phyloP scores from a whole-genome alignment of 495 filamentous ascomycete genomes.

The Neurospora sp. region DNA sequence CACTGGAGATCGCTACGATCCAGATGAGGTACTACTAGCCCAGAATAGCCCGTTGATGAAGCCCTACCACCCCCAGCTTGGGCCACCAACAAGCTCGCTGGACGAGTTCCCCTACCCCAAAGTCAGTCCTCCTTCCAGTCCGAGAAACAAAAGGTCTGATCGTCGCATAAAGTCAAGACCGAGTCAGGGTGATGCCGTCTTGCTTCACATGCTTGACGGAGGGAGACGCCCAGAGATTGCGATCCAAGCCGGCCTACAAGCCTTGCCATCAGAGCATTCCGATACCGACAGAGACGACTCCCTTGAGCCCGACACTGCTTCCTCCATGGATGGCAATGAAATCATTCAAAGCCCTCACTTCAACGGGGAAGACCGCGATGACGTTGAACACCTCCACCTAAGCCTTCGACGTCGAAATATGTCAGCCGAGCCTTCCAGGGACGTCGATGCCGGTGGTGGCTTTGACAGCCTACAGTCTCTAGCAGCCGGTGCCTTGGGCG shows the following conservation, averaged over 20 bases:
- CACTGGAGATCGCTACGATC: slow-evolving; percentile 34
- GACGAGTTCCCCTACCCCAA: slow-evolving; percentile 19
- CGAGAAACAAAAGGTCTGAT: slow-evolving; percentile 30
- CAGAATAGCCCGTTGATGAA: slow-evolving; percentile 33
- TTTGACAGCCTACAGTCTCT: slow-evolving; percentile 29
- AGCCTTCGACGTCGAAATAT: slow-evolving; percentile 3
- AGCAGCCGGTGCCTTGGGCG: slow-evolving; percentile 27
- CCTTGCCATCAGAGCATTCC: slow-evolving; percentile 23
- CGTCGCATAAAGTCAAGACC: slow-evolving; percentile 30
- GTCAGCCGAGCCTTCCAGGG: slow-evolving; percentile 4
- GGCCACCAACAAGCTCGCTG: slow-evolving; percentile 27
- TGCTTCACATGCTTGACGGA: slow-evolving; percentile 41
- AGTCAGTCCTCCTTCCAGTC: slow-evolving; percentile 30
- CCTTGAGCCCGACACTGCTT: neutral
- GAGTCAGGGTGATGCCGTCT: slow-evolving; percentile 43
- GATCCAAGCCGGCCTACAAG: slow-evolving; percentile 27
- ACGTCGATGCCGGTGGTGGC: slow-evolving; percentile 21
- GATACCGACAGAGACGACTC: slow-evolving; percentile 8
- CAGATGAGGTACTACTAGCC: slow-evolving; percentile 31
- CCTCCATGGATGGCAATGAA: neutral
- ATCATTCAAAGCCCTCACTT: slow-evolving; percentile 1
- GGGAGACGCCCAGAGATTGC: slow-evolving; percentile 38
- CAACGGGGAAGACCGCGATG: slow-evolving; percentile 6
- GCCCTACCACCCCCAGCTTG: slow-evolving; percentile 29
- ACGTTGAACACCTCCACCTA: slow-evolving; percentile 1